A percentile compares a stretch with the other conserved stretches of the same genome.
phyloP scores from a whole-genome alignment of 257 asterid species.

The Thymus quinquecostatus region DNA sequence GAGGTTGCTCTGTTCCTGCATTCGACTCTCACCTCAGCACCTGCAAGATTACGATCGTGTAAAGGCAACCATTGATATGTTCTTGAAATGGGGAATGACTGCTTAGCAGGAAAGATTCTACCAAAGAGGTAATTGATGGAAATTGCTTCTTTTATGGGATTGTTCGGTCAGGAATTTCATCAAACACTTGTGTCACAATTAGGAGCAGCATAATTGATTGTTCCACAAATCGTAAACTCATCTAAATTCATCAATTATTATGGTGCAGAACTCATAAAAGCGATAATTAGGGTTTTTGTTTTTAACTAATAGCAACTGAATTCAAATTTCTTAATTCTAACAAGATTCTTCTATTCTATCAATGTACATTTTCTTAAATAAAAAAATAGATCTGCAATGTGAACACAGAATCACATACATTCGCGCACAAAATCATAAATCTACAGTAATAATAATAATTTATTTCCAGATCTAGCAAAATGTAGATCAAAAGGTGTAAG shows the following conservation, averaged over 20 bases:
- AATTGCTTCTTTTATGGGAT: background rate
- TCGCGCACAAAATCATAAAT: background rate
- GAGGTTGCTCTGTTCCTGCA: slow-evolving; percentile 51
- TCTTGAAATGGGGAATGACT: background rate
- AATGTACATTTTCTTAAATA: background rate
- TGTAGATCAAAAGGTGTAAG: slow-evolving; percentile 14
- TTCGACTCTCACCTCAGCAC: slow-evolving; percentile 51
- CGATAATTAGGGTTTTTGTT: background rate
- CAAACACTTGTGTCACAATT: slow-evolving; percentile 5
- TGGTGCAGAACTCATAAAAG: background rate
- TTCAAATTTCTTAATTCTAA: background rate
- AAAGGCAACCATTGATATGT: background rate
- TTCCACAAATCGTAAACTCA: background rate
- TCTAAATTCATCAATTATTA: background rate
- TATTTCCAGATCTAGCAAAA: slow-evolving; percentile 24
- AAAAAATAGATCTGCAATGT: background rate
- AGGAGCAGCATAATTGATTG: background rate
- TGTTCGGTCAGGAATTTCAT: background rate
- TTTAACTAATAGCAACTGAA: background rate
- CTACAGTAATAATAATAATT: background rate
- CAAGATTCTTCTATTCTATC: background rate
- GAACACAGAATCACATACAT: background rate
- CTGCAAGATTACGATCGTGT: slow-evolving; percentile 36
- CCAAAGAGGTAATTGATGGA: background rate
- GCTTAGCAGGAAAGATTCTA: background rate